Evolutionary conservation across 345 rosid genomes (phyloP).

Genomic region (Clarkia xantiana): DNA sequence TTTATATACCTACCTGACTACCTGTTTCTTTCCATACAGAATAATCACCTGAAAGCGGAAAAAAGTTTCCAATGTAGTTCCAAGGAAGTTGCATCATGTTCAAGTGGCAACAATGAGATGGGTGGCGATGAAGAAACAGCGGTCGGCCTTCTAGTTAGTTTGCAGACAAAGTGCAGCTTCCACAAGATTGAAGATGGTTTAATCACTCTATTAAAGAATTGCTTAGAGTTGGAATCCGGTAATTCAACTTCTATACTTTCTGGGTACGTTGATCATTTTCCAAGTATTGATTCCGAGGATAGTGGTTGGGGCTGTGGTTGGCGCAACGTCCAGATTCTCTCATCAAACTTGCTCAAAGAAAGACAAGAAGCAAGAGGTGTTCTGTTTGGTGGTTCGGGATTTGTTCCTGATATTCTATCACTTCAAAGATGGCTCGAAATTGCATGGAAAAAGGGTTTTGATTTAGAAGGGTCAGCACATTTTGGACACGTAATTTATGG

Average conservation of each 20-base stretch:
- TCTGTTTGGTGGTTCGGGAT: slow-evolving; percentile 49
- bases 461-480: slow-evolving; percentile 43
- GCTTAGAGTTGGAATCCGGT: slow-evolving; percentile 33
- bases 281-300: slow-evolving; percentile 32
- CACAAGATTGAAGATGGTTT: slow-evolving; percentile 42
- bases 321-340: slow-evolving; percentile 69
- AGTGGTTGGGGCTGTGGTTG: slow-evolving; percentile 86
- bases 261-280: slow-evolving; percentile 53
- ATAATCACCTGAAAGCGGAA: too few relatives aligned
- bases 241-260: slow-evolving; percentile 22
- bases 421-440: slow-evolving; percentile 79
- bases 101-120: background rate
- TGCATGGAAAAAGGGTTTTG: slow-evolving; percentile 72
- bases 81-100: background rate
- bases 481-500: slow-evolving; percentile 38
- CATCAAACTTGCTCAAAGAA: slow-evolving; percentile 43
- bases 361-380: slow-evolving; percentile 30
- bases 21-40: too few relatives aligned
- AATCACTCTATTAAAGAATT: slow-evolving; percentile 28
- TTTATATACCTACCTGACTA: too few relatives aligned
- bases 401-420: slow-evolving; percentile 58
- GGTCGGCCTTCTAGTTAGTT: slow-evolving; percentile 21
- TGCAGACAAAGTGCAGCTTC: slow-evolving; percentile 30
- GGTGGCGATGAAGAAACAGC: slow-evolving; percentile 10
- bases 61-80: background rate